phyloP scores from a whole-genome alignment of 148 eudicot species.

The Fagopyrum homotropicum region DNA sequence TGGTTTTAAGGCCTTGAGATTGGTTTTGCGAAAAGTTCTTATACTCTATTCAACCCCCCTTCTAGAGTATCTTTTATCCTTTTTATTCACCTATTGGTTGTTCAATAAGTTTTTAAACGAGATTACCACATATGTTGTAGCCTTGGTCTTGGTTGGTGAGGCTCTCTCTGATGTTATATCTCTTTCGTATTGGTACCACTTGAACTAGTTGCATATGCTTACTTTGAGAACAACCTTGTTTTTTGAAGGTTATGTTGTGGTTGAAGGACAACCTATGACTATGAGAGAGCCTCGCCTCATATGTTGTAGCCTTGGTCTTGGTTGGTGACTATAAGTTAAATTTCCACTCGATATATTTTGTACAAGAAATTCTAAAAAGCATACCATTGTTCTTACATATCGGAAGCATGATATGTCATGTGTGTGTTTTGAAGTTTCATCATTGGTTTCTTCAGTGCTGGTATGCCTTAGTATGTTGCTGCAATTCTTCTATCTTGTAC shows the following conservation, averaged over 20 bases:
- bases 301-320: constrained; percentile 81
- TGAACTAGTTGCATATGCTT: not conserved
- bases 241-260: constrained; percentile 56
- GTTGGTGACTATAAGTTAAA: constrained; percentile 78
- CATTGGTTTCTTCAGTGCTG: constrained; percentile 81
- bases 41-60: too few relatives aligned
- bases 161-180: not conserved
- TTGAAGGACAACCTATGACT: constrained; percentile 65
- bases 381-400: not conserved
- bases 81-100: too few relatives aligned
- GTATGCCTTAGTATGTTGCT: constrained; percentile 81
- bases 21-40: too few relatives aligned
- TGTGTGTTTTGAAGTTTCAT: constrained; percentile 63
- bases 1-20: too few relatives aligned
- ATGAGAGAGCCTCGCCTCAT: constrained; percentile 45
- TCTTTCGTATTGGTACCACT: too few relatives aligned
- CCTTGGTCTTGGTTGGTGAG: too few relatives aligned
- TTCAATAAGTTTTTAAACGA: too few relatives aligned
- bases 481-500: constrained; percentile 57
- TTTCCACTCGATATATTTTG: not conserved
- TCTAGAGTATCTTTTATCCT: too few relatives aligned
- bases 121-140: too few relatives aligned
- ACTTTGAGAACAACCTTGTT: not conserved
- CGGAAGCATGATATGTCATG: not conserved
- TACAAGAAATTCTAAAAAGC: not conserved